Evolutionary conservation across 768 basidiomycete genomes (phyloP), one percentile per base, ranked within the genome.

Genomic region (Suillus discolor): DNA sequence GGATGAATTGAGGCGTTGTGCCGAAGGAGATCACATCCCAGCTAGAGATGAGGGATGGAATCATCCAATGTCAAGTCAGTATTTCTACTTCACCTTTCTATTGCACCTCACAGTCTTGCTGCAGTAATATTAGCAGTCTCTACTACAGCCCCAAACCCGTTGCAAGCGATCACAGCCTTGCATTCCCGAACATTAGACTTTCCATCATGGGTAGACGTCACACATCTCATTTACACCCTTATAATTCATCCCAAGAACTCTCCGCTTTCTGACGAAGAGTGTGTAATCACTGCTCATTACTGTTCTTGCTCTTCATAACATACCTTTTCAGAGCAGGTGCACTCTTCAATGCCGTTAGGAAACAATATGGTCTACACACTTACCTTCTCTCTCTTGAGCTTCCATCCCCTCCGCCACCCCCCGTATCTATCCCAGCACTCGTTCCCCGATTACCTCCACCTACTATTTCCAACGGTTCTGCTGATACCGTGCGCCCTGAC

Each of bases 271-370:
- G 84, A 90, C 53, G 91, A 93, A 79, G 93, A 94, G 93, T 94
- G 74, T 62, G 91, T 85, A 63, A 70, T 18, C 28, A 15, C 39
- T 7, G 15, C 15, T 42, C n/a, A 18, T 53, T 57, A 41, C 63
- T n/a, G 41, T 49, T 67, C 51, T 31, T 31, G 38, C 51, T 64
- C 39, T 39, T 74, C 51, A 73, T 47, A 6, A 57, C n/a, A 60
- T 49, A 36, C 15, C 16, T 39, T 25, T 28, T 15, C 70, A 95
- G 93, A 79, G 89, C 90, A 36, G 83, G 81, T 42, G 91, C 93
- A 13, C 82, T 95, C 16, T 90, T 89, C 75, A 95, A 94, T 70
- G 93, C 93, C 2, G 89, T 92, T 64, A 95, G 92, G 83, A 94
- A 92, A 75, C 93, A 94, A 73, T 91, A 86, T 75, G 93, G 92